Percentiles rank a stretch among this genome's conserved stretches.
phyloP scores from a whole-genome alignment of 2,329 filamentous ascomycete genomes.

The Colletotrichum limetticola region DNA sequence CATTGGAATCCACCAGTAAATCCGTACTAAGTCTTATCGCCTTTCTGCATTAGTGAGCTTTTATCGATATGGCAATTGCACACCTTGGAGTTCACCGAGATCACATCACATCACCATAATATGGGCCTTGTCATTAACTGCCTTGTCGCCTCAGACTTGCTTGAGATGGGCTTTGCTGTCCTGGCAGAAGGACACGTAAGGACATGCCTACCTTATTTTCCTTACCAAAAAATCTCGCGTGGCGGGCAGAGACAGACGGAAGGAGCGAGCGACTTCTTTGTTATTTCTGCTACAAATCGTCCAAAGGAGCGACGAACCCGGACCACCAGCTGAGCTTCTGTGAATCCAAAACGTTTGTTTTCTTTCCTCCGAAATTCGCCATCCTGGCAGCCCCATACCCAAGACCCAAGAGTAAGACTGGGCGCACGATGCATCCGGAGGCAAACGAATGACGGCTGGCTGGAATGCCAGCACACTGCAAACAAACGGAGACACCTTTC shows the following conservation, averaged over 20 bases:
- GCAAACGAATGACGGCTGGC: slow-evolving; percentile 25
- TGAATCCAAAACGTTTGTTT: neutral
- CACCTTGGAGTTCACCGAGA: slow-evolving; percentile 17
- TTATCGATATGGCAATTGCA: slow-evolving; percentile 18
- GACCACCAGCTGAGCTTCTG: neutral
- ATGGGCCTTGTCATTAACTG: neutral
- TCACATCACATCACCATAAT: neutral
- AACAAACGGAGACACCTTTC: slow-evolving; percentile 5
- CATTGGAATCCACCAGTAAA: neutral
- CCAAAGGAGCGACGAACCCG: slow-evolving; percentile 26
- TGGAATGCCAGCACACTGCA: slow-evolving; percentile 18
- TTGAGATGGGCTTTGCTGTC: neutral
- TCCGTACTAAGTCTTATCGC: slow-evolving; percentile 17
- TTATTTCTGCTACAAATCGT: slow-evolving; percentile 18
- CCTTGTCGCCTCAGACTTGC: neutral
- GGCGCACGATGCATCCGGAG: slow-evolving; percentile 24
- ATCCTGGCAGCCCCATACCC: slow-evolving; percentile 4
- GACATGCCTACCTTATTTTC: too few species aligned
- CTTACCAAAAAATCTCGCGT: neutral
- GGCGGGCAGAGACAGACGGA: slow-evolving; percentile 18
- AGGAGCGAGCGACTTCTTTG: slow-evolving; percentile 23
- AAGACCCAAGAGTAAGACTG: neutral
- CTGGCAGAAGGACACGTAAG: neutral
- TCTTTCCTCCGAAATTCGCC: neutral
- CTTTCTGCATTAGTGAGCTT: slow-evolving; percentile 34